Conservation (phyloP, 441 rosid genomes). For the Aquilaria agallochum region DNA sequence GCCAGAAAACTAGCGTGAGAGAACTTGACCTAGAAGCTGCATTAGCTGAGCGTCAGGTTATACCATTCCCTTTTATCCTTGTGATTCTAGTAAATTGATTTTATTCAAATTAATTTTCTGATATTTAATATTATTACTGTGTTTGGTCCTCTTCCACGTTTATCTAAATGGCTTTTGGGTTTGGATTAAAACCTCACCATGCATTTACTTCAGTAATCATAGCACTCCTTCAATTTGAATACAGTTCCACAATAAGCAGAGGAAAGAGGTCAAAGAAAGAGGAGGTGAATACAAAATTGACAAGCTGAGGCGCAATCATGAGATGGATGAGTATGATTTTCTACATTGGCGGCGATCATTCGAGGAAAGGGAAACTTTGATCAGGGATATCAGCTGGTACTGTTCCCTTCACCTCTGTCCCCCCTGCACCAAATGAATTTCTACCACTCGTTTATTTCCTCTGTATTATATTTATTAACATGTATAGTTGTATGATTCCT, state of each 20-base stretch:
- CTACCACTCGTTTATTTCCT: neutral
- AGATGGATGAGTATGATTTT: conserved; percentile 93
- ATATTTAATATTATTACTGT: neutral
- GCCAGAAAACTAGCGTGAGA: conserved; percentile 87
- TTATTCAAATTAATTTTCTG: neutral
- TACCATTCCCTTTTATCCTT: conserved; percentile 13
- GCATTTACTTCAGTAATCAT: no score
- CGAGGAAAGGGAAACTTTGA: conserved; percentile 93
- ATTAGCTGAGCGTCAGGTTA: conserved; percentile 78
- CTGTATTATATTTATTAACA: neutral
- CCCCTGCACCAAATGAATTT: no score
- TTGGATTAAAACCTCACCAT: no score
- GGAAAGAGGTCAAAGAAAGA: conserved; percentile 66
- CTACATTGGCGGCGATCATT: conserved; percentile 88
- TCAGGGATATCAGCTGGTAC: conserved; percentile 96
- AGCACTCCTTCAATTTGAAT: conserved; percentile 7
- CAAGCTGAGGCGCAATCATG: conserved; percentile 72
- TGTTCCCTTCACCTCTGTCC: conserved; percentile 1
- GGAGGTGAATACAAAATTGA: conserved; percentile 75
- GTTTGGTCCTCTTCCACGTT: no score
- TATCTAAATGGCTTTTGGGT: no score
- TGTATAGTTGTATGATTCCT: conserved; percentile 1
- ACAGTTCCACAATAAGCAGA: conserved; percentile 70
- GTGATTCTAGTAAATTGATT: neutral
- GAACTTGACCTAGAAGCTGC: conserved; percentile 94